phyloP scores from a whole-genome alignment of 2,329 filamentous ascomycete genomes.

The Tolypocladium paradoxum region DNA sequence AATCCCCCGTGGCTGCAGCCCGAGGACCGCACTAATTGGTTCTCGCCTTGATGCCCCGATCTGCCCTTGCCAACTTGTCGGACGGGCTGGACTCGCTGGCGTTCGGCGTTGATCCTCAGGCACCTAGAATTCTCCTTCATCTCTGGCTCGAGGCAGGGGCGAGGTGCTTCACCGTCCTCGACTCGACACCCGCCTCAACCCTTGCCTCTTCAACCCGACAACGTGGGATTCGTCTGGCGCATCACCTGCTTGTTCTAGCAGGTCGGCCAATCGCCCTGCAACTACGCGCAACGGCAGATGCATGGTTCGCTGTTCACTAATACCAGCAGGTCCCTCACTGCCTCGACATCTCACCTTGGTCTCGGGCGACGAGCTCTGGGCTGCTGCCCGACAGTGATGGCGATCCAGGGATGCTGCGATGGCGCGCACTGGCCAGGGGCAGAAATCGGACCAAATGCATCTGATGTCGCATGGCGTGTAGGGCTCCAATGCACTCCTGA shows the following conservation, averaged over 20 bases:
- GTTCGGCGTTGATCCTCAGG: not conserved
- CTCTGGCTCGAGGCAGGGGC: not conserved
- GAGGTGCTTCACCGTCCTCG: not conserved
- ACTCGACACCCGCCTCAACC: not conserved
- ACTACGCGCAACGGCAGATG: not conserved
- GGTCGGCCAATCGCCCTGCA: slow-evolving; percentile 3
- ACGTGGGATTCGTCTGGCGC: not conserved
- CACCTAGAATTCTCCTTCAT: not conserved
- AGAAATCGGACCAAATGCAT: not conserved
- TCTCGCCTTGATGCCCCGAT: not conserved
- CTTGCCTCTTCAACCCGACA: not conserved
- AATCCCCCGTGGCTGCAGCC: not conserved
- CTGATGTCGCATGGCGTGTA: not conserved
- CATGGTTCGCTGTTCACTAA: not conserved
- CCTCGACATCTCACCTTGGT: not conserved
- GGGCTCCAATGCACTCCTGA: not conserved
- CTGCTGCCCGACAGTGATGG: not conserved
- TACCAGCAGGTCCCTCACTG: not conserved
- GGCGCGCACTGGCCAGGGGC: not conserved
- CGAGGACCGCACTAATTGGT: not conserved
- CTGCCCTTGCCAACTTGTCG: not conserved
- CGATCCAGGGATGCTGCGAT: not conserved
- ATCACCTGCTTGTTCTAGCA: slow-evolving; percentile 7
- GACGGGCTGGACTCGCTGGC: not conserved
- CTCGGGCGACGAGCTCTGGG: not conserved